Base-by-base conservation (phyloP, 2,329 filamentous ascomycete species). In the Scopulariopsis brevicaulis region DNA sequence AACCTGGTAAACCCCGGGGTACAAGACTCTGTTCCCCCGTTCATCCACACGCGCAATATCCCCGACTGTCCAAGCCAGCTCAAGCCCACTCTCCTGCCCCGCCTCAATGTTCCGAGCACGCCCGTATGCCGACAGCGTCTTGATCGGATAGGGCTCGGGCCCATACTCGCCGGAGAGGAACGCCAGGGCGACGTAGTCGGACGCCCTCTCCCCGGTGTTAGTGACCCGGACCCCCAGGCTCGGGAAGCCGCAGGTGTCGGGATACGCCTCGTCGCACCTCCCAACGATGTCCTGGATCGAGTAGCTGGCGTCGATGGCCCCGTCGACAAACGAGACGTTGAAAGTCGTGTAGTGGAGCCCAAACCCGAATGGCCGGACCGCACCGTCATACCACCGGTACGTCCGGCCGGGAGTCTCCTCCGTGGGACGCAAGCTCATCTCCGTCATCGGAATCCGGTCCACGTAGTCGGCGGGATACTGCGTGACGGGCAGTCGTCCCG, bases 291-390 rank as follows among this genome's bases (percentile, higher is more conserved):
- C 62, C 1, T 72, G 60, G 60, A 77, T 77, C 55, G 54, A 48
- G 43, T 52, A 53, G 25, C 43, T 37, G 22, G 20, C 3, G 10
- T 50, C 46, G 22, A 11, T 50, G 25, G 12, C 11, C 61, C 55
- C 24, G 53, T 61, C 4, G 62, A 59, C 10, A 34, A 64, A 59
- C 7, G 46, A 40, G 8, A 68, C 64, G 18, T 63, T 60, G 62
- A 84, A 84, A 37, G 68, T 78, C 4, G 81, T 84, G 67, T 84
- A 84, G 64, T 83, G 80, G 59, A 83, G 63, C 0, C 81, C 82
- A 59, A 73, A 73, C 0, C 81, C 81, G 58, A 83, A 85, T 0
- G 74, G 73, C 55, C 77, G 74, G 3, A 81, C 71, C 20, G 69
- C 68, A 35, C 72, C 71, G 3, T 72, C 70, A 65, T 80, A 84